Base-by-base conservation (phyloP, 352 stramenopile genomes). In the Pythium folliculosum region DNA sequence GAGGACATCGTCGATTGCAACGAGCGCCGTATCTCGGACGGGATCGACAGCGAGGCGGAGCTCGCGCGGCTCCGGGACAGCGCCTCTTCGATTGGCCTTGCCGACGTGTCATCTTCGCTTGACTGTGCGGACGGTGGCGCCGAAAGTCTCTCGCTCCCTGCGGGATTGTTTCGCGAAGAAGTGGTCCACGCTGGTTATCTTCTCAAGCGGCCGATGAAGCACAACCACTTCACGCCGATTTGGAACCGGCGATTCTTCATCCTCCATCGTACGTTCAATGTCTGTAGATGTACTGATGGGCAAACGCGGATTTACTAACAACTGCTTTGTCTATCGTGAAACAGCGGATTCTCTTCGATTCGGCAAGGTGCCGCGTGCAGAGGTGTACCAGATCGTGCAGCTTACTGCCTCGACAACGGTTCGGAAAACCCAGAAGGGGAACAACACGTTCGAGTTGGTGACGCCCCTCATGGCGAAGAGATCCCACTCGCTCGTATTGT, bases 191-290 rank as follows among this genome's bases (percentile, higher is more conserved):
- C 80, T 4, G 81, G 88, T 1, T 95, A 88, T 56, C 55, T 94
- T 63, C 84, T 96, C 55, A 93, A 96, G 77, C 80, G 88, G n/a
- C 93, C 90, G 45, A 77, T 95, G 37, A 86, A 87, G 3, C 84
- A 94, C 77, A 95, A 94, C 76, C 82, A 91, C 63, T 74, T 74
- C 51, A 74, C 53, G 1, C 84, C 84, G 49, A 92, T 92, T 53
- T 92, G 84, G 82, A 79, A 90, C 53, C 79, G 82, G 0, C 79
- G 84, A 32, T 82, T 89, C 51, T 92, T 92, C 71, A 81, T 92
- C 51, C 70, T 92, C 22, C 82, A 92, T 55, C 72, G 76, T 84
- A 75, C 43, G 66, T 69, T 27, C 16, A 67, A n/a, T 25, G 58
- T 25, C 53, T 13, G 22, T 49, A 14, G 12, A 40, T 10, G 35